Conservation (phyloP, 2,329 filamentous ascomycete species). For the Beauveria caledonica region DNA sequence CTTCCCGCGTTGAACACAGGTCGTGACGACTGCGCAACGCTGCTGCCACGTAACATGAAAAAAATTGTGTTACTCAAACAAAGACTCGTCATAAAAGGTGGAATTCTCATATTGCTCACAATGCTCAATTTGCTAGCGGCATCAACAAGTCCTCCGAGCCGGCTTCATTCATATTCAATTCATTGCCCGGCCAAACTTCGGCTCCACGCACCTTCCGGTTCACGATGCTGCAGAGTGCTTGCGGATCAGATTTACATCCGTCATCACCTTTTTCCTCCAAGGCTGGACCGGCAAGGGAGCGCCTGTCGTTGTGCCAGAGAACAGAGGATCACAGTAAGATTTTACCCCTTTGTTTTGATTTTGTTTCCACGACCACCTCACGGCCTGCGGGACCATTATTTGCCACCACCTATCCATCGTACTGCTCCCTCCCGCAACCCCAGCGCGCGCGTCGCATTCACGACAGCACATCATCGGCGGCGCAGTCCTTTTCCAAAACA, state of each 20-base stretch:
- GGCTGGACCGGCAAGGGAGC: background rate
- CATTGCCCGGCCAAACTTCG: constrained; percentile 11
- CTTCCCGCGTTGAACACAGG: too few relatives aligned
- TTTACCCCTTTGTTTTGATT: background rate
- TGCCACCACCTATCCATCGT: background rate
- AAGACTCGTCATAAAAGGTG: background rate
- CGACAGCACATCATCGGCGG: background rate
- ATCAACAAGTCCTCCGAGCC: too few relatives aligned
- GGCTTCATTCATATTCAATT: background rate
- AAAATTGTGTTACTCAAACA: background rate
- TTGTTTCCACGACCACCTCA: background rate
- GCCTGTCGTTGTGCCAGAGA: background rate
- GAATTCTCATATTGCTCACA: background rate
- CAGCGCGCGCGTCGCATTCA: constrained; percentile 6
- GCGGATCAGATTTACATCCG: constrained; percentile 1
- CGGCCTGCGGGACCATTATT: background rate
- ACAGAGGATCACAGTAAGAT: constrained; percentile 6
- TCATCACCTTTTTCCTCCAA: constrained; percentile 3
- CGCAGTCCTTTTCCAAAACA: background rate
- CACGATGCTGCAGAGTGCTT: background rate
- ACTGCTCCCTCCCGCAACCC: background rate
- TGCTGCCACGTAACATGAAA: background rate
- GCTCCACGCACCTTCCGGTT: background rate
- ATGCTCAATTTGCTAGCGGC: background rate
- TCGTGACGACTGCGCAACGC: too few relatives aligned